A percentile compares a stretch with the other conserved stretches of the same genome.
phyloP scores from a whole-genome alignment of 257 asterid species.

The Echites panduratus region DNA sequence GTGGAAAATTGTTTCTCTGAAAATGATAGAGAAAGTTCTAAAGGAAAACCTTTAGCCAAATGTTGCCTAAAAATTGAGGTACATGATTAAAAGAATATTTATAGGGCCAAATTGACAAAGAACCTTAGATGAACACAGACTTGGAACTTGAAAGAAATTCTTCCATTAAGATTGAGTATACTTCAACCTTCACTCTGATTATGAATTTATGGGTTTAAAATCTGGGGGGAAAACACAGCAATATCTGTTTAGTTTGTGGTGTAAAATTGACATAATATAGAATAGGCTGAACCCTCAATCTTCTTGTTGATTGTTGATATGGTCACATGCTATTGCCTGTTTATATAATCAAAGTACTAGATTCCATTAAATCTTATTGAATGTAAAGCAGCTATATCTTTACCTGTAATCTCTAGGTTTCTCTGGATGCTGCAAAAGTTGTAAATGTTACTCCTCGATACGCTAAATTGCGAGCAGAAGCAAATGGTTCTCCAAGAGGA shows the following conservation, averaged over 20 bases:
- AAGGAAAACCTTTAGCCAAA: background rate
- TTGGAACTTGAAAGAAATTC: background rate
- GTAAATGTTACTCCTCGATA: conserved; percentile 94
- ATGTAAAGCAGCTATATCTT: background rate
- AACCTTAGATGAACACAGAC: background rate
- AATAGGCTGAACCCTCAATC: background rate
- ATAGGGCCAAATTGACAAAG: background rate
- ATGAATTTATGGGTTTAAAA: background rate
- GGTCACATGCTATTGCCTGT: no score
- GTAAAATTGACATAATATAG: background rate
- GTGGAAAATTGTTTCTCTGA: background rate
- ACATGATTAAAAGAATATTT: background rate
- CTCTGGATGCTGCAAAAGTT: conserved; percentile 87
- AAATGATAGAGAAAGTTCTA: background rate
- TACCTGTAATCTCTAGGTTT: conserved; percentile 43
- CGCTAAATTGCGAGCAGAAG: conserved; percentile 70
- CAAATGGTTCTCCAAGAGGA: conserved; percentile 79
- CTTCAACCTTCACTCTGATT: background rate
- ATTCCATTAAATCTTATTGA: no score
- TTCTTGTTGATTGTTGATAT: background rate
- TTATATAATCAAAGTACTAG: no score
- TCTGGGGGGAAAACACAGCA: no score
- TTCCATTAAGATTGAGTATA: no score
- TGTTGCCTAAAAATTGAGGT: background rate
- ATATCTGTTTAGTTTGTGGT: background rate